These are phyloP conservation scores for Theobroma cacao DNA, from an alignment of 345 rosid genomes.

Conservation along the genomic window DNA sequence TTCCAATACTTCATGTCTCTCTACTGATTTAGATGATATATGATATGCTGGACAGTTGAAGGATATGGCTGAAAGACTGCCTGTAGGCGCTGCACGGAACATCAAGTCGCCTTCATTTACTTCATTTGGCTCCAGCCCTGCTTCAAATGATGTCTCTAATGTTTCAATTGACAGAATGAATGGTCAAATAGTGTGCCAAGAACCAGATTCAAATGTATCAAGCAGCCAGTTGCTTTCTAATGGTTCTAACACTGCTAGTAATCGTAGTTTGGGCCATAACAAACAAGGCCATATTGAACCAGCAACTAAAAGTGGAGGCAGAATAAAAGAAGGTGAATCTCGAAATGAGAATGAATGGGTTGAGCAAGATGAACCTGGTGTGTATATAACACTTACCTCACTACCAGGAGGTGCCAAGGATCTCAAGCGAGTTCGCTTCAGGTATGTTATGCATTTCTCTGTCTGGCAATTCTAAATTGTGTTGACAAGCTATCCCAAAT, in stretches of 20 bases:
- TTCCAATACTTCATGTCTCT: not conserved
- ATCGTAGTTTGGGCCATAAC: slow-evolving; percentile 40
- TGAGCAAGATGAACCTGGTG: slow-evolving; percentile 98
- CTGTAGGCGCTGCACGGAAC: slow-evolving; percentile 51
- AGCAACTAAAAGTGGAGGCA: slow-evolving; percentile 53
- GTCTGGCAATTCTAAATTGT: not conserved
- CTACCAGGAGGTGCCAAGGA: slow-evolving; percentile 85
- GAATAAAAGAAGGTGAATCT: slow-evolving; percentile 62
- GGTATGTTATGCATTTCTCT: slow-evolving; percentile 40
- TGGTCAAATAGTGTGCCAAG: slow-evolving; percentile 37
- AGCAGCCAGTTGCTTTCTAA: slow-evolving; percentile 48
- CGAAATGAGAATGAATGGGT: slow-evolving; percentile 82
- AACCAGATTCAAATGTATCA: slow-evolving; percentile 42
- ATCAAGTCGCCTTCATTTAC: slow-evolving; percentile 52
- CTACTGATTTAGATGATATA: slow-evolving; percentile 20
- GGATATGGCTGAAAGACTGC: slow-evolving; percentile 95
- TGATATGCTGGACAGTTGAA: slow-evolving; percentile 46
- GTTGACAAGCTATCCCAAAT: not conserved
- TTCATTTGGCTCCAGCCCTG: slow-evolving; percentile 60
- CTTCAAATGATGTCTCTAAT: slow-evolving; percentile 42
- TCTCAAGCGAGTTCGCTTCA: slow-evolving; percentile 98
- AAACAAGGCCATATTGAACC: slow-evolving; percentile 61
- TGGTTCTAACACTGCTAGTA: slow-evolving; percentile 48
- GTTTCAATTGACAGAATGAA: slow-evolving; percentile 43
- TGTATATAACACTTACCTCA: slow-evolving; percentile 87